Percentiles rank a stretch among this genome's conserved stretches.
These are phyloP conservation scores for Flaveria floridana DNA, from an alignment of 140 eudicot genomes.

Conservation along the genomic window DNA sequence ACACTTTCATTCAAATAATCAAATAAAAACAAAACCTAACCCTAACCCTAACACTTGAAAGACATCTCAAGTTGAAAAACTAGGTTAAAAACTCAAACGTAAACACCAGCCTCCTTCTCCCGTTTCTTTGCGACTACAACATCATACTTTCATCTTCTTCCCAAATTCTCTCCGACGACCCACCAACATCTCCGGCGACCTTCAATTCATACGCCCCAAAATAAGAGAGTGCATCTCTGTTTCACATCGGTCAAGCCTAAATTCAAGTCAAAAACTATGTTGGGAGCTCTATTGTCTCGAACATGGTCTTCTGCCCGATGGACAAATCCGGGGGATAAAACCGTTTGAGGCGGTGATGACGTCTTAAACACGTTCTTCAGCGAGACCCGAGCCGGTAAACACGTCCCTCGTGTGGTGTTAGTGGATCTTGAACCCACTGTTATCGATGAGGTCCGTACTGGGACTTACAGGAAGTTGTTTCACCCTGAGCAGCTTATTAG, in stretches of 20 bases:
- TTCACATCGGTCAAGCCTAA: conserved; percentile 12
- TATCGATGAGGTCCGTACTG: conserved; percentile 51
- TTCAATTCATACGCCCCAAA: not conserved
- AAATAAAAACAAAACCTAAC: no score
- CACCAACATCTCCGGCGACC: not conserved
- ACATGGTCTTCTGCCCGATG: conserved; percentile 38
- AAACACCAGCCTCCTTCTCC: no score
- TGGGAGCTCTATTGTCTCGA: conserved; percentile 12
- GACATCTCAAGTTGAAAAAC: no score
- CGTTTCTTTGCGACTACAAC: no score
- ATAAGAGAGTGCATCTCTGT: conserved; percentile 14
- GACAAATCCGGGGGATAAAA: conserved; percentile 41
- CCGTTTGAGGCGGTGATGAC: conserved; percentile 50
- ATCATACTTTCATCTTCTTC: not conserved
- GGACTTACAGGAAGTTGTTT: conserved; percentile 47
- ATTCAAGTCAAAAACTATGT: conserved; percentile 5
- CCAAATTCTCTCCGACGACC: not conserved
- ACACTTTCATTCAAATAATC: no score
- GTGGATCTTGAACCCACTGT: conserved; percentile 57
- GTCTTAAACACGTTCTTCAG: conserved; percentile 58
- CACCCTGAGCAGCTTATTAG: conserved; percentile 44
- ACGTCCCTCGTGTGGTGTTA: conserved; percentile 52
- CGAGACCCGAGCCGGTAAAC: conserved; percentile 54
- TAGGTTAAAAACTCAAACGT: no score
- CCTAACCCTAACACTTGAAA: no score